Evolutionary conservation across 331 rosid species (phyloP), one percentile per base, ranked within the genome.

Genomic region (Ulmus americana): DNA sequence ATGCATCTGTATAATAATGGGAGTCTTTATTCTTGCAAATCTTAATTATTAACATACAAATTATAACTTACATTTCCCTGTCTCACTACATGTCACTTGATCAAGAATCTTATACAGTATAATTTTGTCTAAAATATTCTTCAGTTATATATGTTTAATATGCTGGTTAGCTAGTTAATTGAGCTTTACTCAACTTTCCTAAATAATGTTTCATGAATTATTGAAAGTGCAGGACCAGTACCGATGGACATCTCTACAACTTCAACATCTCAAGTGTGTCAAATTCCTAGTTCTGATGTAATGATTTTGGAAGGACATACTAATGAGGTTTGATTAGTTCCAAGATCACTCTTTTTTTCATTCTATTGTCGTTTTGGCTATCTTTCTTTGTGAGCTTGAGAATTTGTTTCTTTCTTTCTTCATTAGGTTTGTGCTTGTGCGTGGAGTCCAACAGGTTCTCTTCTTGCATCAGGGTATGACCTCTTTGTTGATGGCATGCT

Each of bases 351-450:
- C 9, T 48, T 39, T 74, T 38, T 64, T 64, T 57, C 52, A 51
- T 47, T 16, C 54, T 54, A 35, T 49, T 52, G 28, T 11, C 15
- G 7, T 38, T 64, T 41, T 50, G 50, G 39, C 45, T 54, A 8
- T n/a, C 16, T 44, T 44, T 6, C 61, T 71, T 54, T 65, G 52
- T 62, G 41, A 47, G 47, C 22, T 56, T 58, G 45, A 38, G 63
- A 70, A 39, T 54, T 16, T 68, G 7, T 73, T 39, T 39, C 65
- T 81, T 59, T 66, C 52, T 64, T 74, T 55, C 70, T 61, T 68
- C 59, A 10, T 80, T 71, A 94, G 98, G 98, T 94, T 45, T 94
- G 95, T 78, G 88, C 97, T 76, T 89, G 98, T 78, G 95, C 98
- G 52, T 94, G 97, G 97, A 87, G 94, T 77, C 98, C 98, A 65